These are phyloP conservation scores for Plasmodium cynomolgi DNA, from an alignment of 169 alveolate species.

Conservation along the genomic window DNA sequence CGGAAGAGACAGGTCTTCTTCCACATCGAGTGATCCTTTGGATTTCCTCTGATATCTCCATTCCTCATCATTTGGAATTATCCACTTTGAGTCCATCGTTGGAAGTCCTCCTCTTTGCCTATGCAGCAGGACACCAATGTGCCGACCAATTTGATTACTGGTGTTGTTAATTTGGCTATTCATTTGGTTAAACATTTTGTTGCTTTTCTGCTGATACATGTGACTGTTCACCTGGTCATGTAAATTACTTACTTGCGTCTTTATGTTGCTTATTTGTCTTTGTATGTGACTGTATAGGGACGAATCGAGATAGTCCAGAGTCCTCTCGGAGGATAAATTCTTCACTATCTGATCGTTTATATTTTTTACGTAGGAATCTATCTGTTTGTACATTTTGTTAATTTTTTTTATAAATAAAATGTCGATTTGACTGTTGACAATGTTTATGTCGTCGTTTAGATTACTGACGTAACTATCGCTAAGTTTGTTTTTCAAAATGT, in stretches of 20 bases:
- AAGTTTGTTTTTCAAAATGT: background rate
- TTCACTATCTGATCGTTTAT: slow-evolving; percentile 15
- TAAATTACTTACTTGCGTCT: slow-evolving; percentile 4
- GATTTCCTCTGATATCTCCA: background rate
- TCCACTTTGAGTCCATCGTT: background rate
- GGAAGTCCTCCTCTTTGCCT: background rate
- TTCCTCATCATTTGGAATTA: background rate
- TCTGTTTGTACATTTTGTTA: slow-evolving; percentile 39
- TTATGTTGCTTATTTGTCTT: slow-evolving; percentile 31
- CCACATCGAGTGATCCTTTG: background rate
- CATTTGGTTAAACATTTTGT: slow-evolving; percentile 23
- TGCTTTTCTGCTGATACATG: slow-evolving; percentile 21
- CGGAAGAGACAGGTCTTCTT: background rate
- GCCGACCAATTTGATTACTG: slow-evolving; percentile 4
- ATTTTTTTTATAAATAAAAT: slow-evolving; percentile 26
- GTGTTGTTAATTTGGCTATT: slow-evolving; percentile 22
- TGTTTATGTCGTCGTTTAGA: slow-evolving; percentile 24
- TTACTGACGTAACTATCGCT: slow-evolving; percentile 16
- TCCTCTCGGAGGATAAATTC: background rate
- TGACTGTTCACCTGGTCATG: slow-evolving; percentile 31
- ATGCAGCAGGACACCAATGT: background rate
- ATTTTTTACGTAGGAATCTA: background rate
- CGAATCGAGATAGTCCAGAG: background rate
- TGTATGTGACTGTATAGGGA: background rate
- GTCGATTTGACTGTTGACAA: slow-evolving; percentile 18